Conservation (phyloP, 164 flowering plant species). For the Saururus chinensis region DNA sequence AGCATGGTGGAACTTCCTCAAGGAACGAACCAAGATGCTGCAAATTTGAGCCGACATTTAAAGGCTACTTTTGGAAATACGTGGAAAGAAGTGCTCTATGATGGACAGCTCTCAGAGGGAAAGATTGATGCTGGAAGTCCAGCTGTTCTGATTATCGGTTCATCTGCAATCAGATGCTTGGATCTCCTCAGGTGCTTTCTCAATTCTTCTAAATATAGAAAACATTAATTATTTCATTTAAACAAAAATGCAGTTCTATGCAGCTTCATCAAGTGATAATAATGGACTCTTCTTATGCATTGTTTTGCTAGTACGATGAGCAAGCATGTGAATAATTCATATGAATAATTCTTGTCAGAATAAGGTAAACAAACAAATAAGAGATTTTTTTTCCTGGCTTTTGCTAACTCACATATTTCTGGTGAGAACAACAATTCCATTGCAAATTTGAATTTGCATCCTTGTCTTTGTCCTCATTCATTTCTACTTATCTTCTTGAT, state of each 20-base stretch:
- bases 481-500: too few relatives aligned
- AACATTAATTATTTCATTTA: too few relatives aligned
- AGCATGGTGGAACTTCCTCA: slow-evolving; percentile 44
- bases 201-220: not conserved
- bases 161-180: slow-evolving; percentile 70
- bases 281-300: too few relatives aligned
- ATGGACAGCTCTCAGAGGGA: slow-evolving; percentile 42
- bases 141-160: slow-evolving; percentile 55
- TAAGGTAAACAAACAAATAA: too few relatives aligned
- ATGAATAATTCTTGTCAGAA: too few relatives aligned
- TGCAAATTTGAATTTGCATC: too few relatives aligned
- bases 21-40: slow-evolving; percentile 31
- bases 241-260: not conserved
- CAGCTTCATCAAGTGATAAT: not conserved
- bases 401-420: too few relatives aligned
- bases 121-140: slow-evolving; percentile 69
- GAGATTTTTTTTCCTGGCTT: too few relatives aligned
- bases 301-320: too few relatives aligned
- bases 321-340: too few relatives aligned
- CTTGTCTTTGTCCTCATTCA: too few relatives aligned
- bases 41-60: slow-evolving; percentile 34
- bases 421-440: too few relatives aligned
- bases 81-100: slow-evolving; percentile 63
- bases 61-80: slow-evolving; percentile 57
- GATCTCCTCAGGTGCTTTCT: slow-evolving; percentile 60